Conservation (phyloP, 176 grass and related monocot species). For the Cymbopogon citratus region DNA sequence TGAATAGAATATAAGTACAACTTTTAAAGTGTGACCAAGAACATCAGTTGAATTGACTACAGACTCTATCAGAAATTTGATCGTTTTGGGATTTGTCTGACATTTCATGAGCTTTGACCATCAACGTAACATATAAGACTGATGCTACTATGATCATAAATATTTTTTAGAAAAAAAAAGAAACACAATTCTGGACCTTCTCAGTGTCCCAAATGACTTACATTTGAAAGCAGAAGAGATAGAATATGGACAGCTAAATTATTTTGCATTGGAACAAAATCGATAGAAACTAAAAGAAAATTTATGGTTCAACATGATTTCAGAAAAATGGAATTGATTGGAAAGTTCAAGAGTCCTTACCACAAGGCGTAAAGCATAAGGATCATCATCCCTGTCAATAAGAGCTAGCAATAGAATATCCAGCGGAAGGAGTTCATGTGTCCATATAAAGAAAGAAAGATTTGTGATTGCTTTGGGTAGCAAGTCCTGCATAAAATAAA, state of each 20-base stretch:
- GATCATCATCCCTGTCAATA: slow-evolving; percentile 96
- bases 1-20: slow-evolving; percentile 10
- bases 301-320: slow-evolving; percentile 1
- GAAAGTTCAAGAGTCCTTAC: slow-evolving; percentile 44
- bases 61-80: background rate
- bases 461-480: slow-evolving; percentile 83
- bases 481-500: slow-evolving; percentile 60
- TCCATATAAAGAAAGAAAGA: slow-evolving; percentile 93
- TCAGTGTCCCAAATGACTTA: background rate
- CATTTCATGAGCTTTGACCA: background rate
- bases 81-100: background rate
- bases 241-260: background rate
- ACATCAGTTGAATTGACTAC: slow-evolving; percentile 1
- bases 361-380: slow-evolving; percentile 83
- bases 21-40: background rate
- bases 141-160: background rate
- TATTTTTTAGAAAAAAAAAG: background rate
- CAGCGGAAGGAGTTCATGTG: slow-evolving; percentile 85
- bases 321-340: slow-evolving; percentile 14
- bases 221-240: background rate
- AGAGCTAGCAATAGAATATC: slow-evolving; percentile 94
- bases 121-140: background rate
- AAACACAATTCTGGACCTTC: background rate
- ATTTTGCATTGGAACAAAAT: slow-evolving; percentile 8
- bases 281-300: slow-evolving; percentile 8